These are phyloP conservation scores for Cutaneotrichosporon spelunceum DNA, from an alignment of 1,284 basidiomycete species.

Conservation along the genomic window DNA sequence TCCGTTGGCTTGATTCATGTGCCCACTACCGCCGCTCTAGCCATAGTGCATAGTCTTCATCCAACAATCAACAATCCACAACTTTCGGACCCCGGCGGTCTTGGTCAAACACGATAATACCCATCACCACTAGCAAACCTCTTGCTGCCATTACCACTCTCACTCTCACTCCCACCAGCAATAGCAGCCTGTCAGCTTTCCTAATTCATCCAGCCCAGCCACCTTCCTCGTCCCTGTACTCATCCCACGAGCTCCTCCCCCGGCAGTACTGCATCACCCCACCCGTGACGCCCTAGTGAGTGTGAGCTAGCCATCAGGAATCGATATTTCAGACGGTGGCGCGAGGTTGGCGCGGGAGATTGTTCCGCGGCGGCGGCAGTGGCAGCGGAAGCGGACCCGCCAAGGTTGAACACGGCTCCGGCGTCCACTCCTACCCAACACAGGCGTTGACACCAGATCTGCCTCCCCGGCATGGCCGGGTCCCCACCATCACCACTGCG, in stretches of 20 bases:
- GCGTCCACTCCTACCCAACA: too few species aligned
- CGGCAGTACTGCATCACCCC: background rate
- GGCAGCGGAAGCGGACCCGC: too few species aligned
- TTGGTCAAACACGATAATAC: background rate
- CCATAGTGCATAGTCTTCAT: background rate
- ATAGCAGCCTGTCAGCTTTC: background rate
- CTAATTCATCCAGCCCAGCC: background rate
- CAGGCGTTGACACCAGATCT: background rate
- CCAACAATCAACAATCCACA: background rate
- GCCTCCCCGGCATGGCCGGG: conserved; percentile 3
- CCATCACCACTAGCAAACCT: too few species aligned
- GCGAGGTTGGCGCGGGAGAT: too few species aligned
- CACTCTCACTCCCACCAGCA: background rate
- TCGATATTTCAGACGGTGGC: too few species aligned
- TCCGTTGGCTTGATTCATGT: background rate
- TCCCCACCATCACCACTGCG: background rate
- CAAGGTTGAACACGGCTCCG: too few species aligned
- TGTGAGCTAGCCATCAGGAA: too few species aligned
- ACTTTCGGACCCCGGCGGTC: background rate
- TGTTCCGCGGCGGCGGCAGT: too few species aligned
- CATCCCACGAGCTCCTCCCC: background rate
- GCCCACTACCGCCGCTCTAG: background rate
- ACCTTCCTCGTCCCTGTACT: too few species aligned
- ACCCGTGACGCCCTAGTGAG: background rate
- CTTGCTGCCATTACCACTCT: too few species aligned